phyloP scores from a whole-genome alignment of 2,329 filamentous ascomycete species.

The Periconia sp. region DNA sequence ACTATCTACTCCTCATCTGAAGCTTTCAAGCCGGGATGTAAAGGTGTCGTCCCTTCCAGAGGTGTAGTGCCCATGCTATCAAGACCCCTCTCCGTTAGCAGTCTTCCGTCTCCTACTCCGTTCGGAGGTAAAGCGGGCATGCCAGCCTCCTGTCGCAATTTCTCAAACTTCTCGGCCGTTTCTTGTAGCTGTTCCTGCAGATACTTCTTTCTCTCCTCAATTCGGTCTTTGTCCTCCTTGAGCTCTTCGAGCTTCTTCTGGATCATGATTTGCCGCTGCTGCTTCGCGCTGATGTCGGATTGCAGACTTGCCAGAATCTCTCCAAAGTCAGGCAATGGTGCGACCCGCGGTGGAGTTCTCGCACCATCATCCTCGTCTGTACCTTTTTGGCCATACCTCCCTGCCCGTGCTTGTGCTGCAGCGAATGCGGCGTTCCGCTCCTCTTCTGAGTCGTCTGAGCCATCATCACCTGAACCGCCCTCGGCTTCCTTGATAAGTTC shows the following conservation, averaged over 20 bases:
- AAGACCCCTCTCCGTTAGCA: slow-evolving; percentile 41
- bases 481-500: slow-evolving; percentile 83
- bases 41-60: slow-evolving; percentile 41
- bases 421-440: slow-evolving; percentile 81
- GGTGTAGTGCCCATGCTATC: slow-evolving; percentile 47
- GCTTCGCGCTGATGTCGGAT: slow-evolving; percentile 66
- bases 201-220: slow-evolving; percentile 74
- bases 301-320: slow-evolving; percentile 71
- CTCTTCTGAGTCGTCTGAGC: slow-evolving; percentile 68
- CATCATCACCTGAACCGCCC: slow-evolving; percentile 70
- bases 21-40: slow-evolving; percentile 28
- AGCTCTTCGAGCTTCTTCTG: slow-evolving; percentile 69
- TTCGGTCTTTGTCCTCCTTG: slow-evolving; percentile 70
- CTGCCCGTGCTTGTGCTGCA: slow-evolving; percentile 81
- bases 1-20: slow-evolving; percentile 34
- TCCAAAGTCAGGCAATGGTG: slow-evolving; percentile 75
- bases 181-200: slow-evolving; percentile 82
- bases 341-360: slow-evolving; percentile 74
- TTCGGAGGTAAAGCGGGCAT: slow-evolving; percentile 42
- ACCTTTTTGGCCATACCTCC: slow-evolving; percentile 72
- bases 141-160: slow-evolving; percentile 58
- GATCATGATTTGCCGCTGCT: slow-evolving; percentile 63
- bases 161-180: slow-evolving; percentile 74
- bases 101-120: slow-evolving; percentile 28
- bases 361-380: slow-evolving; percentile 50